Conservation (phyloP, 495 filamentous ascomycete species). For the Hypoxylon crocopeplum region DNA sequence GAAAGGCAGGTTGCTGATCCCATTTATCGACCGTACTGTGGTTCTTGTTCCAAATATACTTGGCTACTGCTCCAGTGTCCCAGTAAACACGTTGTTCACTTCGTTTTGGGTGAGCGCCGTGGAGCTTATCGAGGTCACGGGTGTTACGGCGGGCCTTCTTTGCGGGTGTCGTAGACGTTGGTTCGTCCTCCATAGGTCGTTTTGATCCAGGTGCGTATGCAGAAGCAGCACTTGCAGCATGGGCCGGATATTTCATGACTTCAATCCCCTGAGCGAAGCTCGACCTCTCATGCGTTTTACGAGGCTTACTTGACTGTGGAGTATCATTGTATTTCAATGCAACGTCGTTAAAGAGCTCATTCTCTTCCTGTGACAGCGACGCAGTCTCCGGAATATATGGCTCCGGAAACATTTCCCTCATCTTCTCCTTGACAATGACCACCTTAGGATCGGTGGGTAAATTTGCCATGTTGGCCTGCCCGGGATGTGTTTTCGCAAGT, state of each 20-base stretch:
- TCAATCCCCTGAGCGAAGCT: constrained; percentile 36
- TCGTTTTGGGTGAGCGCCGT: constrained; percentile 22
- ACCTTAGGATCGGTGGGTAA: constrained; percentile 34
- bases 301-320: constrained; percentile 7
- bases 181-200: constrained; percentile 16
- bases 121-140: constrained; percentile 2
- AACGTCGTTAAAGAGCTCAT: constrained; percentile 37
- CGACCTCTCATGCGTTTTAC: constrained; percentile 4
- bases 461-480: not conserved
- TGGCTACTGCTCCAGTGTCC: constrained; percentile 36
- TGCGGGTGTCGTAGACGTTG: not conserved
- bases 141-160: constrained; percentile 26
- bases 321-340: constrained; percentile 28
- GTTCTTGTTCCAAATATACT: constrained; percentile 40
- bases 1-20: constrained; percentile 19
- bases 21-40: constrained; percentile 34
- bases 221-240: constrained; percentile 20
- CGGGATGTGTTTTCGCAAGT: constrained; percentile 19
- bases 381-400: constrained; percentile 54
- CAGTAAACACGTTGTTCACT: constrained; percentile 34
- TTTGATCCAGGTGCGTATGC: constrained; percentile 17
- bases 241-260: constrained; percentile 34
- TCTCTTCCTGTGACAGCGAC: constrained; percentile 48
- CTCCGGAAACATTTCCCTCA: constrained; percentile 50
- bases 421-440: constrained; percentile 46